These are phyloP conservation scores for Verticillium longisporum DNA, from an alignment of 2,329 filamentous ascomycete species.

Conservation along the genomic window DNA sequence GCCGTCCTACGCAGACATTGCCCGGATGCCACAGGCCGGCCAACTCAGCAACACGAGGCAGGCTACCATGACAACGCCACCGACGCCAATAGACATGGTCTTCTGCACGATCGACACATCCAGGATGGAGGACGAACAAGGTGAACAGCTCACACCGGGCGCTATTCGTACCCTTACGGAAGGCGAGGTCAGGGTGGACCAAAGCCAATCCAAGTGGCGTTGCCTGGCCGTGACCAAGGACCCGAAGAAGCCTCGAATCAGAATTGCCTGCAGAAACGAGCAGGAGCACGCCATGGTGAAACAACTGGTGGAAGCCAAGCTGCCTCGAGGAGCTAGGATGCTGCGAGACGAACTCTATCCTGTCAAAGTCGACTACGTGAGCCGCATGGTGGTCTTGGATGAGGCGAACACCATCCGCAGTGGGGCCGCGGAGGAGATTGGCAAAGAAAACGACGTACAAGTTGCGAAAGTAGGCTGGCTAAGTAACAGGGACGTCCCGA, in stretches of 20 bases:
- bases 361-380: constrained; percentile 17
- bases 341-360: constrained; percentile 3
- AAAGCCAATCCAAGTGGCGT: background rate
- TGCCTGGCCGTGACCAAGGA: background rate
- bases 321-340: too few species aligned
- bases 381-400: constrained; percentile 13
- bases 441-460: constrained; percentile 15
- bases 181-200: background rate
- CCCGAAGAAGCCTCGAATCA: constrained; percentile 1
- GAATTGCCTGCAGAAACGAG: too few species aligned
- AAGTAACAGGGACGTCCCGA: constrained; percentile 13
- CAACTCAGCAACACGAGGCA: too few species aligned
- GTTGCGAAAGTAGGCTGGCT: constrained; percentile 17
- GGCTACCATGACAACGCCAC: background rate
- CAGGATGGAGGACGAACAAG: background rate
- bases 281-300: too few species aligned
- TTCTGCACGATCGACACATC: background rate
- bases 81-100: background rate
- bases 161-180: background rate
- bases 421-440: constrained; percentile 10
- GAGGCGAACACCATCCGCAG: constrained; percentile 10
- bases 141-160: background rate
- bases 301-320: too few species aligned
- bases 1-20: too few species aligned
- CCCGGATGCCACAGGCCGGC: too few species aligned